These are phyloP conservation scores for Hericium alpestre DNA, from an alignment of 768 basidiomycete species.

Conservation along the genomic window DNA sequence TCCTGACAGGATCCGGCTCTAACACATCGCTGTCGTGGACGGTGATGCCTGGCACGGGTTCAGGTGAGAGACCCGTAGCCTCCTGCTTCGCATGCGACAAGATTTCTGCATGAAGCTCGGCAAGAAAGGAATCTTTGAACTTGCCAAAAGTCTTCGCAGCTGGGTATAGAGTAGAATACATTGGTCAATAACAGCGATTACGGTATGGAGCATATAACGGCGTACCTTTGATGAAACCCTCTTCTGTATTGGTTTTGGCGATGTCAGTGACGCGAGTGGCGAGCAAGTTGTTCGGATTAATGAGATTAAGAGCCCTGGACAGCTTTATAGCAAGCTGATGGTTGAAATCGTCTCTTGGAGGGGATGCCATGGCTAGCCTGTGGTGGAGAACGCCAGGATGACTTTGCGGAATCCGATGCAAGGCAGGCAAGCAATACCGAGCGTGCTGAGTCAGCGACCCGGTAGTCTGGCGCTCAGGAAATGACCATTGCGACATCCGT, in stretches of 20 bases:
- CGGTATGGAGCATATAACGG: not conserved
- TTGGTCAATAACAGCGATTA: not conserved
- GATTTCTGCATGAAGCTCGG: constrained; percentile 73
- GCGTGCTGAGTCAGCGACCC: too few species aligned
- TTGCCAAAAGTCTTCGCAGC: constrained; percentile 79
- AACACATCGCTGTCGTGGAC: constrained; percentile 76
- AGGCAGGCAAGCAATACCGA: too few species aligned
- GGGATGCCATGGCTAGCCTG: not conserved
- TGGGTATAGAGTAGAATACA: constrained; percentile 14
- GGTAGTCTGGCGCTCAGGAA: too few species aligned
- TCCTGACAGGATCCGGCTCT: constrained; percentile 65
- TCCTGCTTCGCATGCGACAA: constrained; percentile 61
- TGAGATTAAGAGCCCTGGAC: constrained; percentile 65
- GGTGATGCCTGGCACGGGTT: constrained; percentile 65
- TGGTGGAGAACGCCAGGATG: too few species aligned
- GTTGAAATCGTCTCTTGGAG: constrained; percentile 35
- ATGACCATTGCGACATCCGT: too few species aligned
- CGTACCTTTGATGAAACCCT: constrained; percentile 61
- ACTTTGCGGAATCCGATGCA: too few species aligned
- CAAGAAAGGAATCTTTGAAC: constrained; percentile 69
- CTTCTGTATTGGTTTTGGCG: constrained; percentile 54
- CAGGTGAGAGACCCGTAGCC: constrained; percentile 32
- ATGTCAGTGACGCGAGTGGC: constrained; percentile 73
- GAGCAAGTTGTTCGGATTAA: constrained; percentile 78
- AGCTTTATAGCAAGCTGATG: constrained; percentile 71